Evolutionary conservation across 768 basidiomycete genomes (phyloP).

Genomic region (Termitomyces sp.): DNA sequence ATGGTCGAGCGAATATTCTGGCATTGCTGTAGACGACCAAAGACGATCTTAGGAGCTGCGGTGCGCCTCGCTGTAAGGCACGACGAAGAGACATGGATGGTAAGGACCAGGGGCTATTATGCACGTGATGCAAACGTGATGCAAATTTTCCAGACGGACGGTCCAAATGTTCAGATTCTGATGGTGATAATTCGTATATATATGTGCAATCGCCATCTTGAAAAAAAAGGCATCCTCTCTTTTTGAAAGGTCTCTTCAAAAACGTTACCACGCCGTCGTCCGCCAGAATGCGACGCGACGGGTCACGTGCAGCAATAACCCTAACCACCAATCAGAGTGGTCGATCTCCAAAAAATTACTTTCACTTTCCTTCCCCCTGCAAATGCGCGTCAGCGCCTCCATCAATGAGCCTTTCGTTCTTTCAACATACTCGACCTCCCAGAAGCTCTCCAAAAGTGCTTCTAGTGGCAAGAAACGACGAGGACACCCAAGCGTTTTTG

Average conservation of each 20-base stretch:
- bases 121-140: constrained; percentile 5
- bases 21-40: not conserved
- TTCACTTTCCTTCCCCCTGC: constrained; percentile 1
- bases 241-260: not conserved
- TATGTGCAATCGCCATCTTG: not conserved
- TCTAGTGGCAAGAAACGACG: constrained; percentile 14
- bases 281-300: not conserved
- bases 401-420: constrained; percentile 35
- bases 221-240: not conserved
- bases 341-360: constrained; percentile 14
- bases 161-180: no score
- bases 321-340: not conserved
- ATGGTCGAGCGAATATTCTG: not conserved
- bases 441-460: constrained; percentile 21
- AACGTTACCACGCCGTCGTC: no score
- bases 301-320: not conserved
- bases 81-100: constrained; percentile 9
- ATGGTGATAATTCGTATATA: no score
- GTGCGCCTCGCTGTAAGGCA: constrained; percentile 3
- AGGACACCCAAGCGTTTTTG: constrained; percentile 24
- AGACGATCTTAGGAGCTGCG: not conserved
- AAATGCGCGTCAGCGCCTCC: constrained; percentile 15
- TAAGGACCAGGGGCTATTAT: not conserved
- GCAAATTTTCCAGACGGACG: not conserved
- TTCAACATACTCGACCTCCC: constrained; percentile 26